Evolutionary conservation across 495 filamentous ascomycete genomes (phyloP).

Genomic region (Penicillium coffeae): DNA sequence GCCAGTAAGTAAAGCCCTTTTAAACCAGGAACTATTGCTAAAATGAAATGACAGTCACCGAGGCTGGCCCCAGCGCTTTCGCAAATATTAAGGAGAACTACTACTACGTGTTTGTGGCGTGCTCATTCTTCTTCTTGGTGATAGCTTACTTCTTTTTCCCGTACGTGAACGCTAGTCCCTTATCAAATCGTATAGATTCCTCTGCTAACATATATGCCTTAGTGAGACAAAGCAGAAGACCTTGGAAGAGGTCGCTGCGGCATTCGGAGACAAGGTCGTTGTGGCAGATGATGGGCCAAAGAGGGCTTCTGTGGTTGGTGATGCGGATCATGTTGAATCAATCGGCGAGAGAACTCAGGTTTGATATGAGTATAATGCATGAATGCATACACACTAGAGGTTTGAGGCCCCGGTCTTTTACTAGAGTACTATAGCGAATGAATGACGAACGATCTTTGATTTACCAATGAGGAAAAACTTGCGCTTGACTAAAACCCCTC

Average conservation of each 20-base stretch:
- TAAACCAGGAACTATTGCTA: neutral
- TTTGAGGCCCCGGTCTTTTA: too few species aligned
- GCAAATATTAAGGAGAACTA: conserved; percentile 57
- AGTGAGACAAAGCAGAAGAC: conserved; percentile 55
- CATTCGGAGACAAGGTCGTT: conserved; percentile 55
- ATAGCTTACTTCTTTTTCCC: conserved; percentile 55
- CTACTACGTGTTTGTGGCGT: conserved; percentile 57
- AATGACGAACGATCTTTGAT: too few species aligned
- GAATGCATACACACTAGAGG: neutral
- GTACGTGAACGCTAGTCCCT: conserved; percentile 18
- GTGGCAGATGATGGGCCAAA: conserved; percentile 31
- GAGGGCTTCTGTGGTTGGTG: conserved; percentile 8
- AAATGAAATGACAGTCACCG: conserved; percentile 37
- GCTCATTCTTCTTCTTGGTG: conserved; percentile 46
- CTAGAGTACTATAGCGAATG: too few species aligned
- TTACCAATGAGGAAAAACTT: too few species aligned
- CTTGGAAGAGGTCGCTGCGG: conserved; percentile 55
- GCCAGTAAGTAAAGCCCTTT: conserved; percentile 28
- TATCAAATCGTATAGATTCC: neutral
- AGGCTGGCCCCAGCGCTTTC: conserved; percentile 56
- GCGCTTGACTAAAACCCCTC: too few species aligned
- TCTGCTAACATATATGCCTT: neutral
- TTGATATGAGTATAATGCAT: neutral
- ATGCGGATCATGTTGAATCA: conserved; percentile 27
- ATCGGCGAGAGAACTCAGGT: neutral